phyloP scores from a whole-genome alignment of 768 basidiomycete species.

The Lentinula sp. region DNA sequence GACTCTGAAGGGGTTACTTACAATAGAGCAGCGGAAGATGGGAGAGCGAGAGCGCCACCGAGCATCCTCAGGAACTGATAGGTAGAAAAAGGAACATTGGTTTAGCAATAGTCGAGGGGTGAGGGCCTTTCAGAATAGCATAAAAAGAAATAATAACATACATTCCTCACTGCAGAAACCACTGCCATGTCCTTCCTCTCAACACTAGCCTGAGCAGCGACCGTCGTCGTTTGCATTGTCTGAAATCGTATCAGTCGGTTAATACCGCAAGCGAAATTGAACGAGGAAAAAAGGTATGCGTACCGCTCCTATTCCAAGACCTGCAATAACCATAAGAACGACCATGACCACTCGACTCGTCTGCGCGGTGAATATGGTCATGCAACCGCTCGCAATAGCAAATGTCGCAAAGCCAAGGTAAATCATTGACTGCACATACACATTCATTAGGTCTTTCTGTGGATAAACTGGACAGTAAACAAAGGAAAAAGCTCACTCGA shows the following conservation, averaged over 20 bases:
- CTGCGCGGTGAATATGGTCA: conserved; percentile 52
- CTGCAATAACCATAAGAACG: conserved; percentile 55
- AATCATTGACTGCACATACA: conserved; percentile 33
- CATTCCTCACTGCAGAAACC: conserved; percentile 35
- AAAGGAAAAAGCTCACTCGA: conserved; percentile 26
- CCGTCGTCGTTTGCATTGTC: conserved; percentile 60
- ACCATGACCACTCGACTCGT: conserved; percentile 47
- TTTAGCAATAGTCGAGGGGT: too few relatives aligned
- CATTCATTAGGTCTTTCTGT: too few relatives aligned
- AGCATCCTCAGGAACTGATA: conserved; percentile 58
- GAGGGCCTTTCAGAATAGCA: conserved; percentile 14
- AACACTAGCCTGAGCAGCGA: conserved; percentile 71
- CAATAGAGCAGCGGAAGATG: conserved; percentile 56
- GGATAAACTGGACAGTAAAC: background rate
- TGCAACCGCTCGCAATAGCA: conserved; percentile 63
- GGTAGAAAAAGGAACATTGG: conserved; percentile 21
- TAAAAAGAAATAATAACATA: background rate
- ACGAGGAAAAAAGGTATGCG: background rate
- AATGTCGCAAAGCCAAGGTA: conserved; percentile 60
- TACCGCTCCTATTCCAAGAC: conserved; percentile 54
- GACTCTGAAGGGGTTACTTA: conserved; percentile 14
- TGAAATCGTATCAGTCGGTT: conserved; percentile 10
- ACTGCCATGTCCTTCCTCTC: conserved; percentile 69
- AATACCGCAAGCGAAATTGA: too few relatives aligned
- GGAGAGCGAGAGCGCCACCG: conserved; percentile 64